Conservation (phyloP, 805 yeast species). For the Wickerhamomyces sydowiorum region DNA sequence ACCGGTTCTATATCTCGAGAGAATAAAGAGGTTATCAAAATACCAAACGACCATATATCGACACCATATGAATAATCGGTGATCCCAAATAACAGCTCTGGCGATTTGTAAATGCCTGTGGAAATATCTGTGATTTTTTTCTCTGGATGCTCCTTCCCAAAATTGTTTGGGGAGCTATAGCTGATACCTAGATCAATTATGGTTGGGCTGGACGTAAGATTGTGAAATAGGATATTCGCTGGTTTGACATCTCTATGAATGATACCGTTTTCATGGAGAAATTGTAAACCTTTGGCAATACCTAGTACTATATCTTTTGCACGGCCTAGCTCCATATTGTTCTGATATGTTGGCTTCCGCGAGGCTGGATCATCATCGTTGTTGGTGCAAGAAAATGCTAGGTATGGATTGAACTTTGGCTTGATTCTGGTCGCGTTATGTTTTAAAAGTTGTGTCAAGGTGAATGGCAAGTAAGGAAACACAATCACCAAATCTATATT, state of each 20-base stretch:
- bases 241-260: slow-evolving; percentile 94
- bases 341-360: slow-evolving; percentile 5
- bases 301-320: slow-evolving; percentile 29
- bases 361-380: slow-evolving; percentile 8
- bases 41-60: slow-evolving; percentile 72
- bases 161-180: slow-evolving; percentile 41
- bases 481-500: slow-evolving; percentile 33
- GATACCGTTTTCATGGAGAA: slow-evolving; percentile 66
- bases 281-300: slow-evolving; percentile 43
- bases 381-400: slow-evolving; percentile 10
- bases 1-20: slow-evolving; percentile 32
- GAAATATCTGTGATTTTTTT: slow-evolving; percentile 49
- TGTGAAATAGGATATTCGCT: slow-evolving; percentile 58
- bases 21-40: slow-evolving; percentile 50
- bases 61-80: slow-evolving; percentile 45
- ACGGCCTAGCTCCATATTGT: slow-evolving; percentile 8
- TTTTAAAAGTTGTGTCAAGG: slow-evolving; percentile 30
- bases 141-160: slow-evolving; percentile 46
- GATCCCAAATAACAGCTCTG: slow-evolving; percentile 65
- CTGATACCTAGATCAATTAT: slow-evolving; percentile 39
- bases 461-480: slow-evolving; percentile 33
- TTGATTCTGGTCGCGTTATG: slow-evolving; percentile 22
- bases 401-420: slow-evolving; percentile 29
- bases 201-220: slow-evolving; percentile 23
- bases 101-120: slow-evolving; percentile 66